Conservation (phyloP, 805 yeast genomes). For the Ogataea corticis region DNA sequence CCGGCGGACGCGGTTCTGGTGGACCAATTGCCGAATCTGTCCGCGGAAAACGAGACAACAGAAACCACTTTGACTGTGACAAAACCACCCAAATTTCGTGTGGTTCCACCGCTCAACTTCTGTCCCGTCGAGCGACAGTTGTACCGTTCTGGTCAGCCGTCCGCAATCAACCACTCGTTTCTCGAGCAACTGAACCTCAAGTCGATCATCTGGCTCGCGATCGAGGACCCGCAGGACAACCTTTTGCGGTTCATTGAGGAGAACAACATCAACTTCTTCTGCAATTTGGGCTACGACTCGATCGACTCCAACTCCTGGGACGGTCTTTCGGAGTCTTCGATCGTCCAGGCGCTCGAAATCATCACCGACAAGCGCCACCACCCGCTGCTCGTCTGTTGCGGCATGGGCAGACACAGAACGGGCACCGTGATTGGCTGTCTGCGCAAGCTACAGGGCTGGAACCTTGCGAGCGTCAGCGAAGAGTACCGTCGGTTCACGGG, state of each 20-base stretch:
- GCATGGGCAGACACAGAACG: constrained; percentile 97
- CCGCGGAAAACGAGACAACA: constrained; percentile 24
- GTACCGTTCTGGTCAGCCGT: constrained; percentile 92
- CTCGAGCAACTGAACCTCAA: constrained; percentile 69
- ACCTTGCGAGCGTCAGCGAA: constrained; percentile 86
- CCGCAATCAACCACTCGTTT: constrained; percentile 89
- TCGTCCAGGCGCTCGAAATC: constrained; percentile 73
- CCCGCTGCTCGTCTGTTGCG: constrained; percentile 91
- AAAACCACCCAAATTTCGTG: constrained; percentile 62
- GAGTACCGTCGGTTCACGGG: constrained; percentile 95
- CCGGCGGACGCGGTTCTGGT: constrained; percentile 27
- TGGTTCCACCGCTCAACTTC: constrained; percentile 93
- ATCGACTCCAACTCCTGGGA: constrained; percentile 84
- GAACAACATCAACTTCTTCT: constrained; percentile 72
- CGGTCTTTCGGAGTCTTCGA: constrained; percentile 80
- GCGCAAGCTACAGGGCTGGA: constrained; percentile 95
- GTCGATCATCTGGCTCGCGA: constrained; percentile 90
- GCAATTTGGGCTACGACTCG: constrained; percentile 66
- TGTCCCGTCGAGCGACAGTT: constrained; percentile 89
- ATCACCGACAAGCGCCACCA: constrained; percentile 72
- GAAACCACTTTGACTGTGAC: constrained; percentile 32
- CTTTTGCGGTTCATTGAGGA: constrained; percentile 78
- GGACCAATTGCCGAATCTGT: constrained; percentile 25
- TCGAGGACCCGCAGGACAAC: constrained; percentile 92
- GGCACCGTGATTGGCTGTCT: constrained; percentile 96